Percentiles rank a stretch among this genome's conserved stretches.
Evolutionary conservation across 2,329 filamentous ascomycete genomes (phyloP).

Genomic region (Aspergillus cejpii): DNA sequence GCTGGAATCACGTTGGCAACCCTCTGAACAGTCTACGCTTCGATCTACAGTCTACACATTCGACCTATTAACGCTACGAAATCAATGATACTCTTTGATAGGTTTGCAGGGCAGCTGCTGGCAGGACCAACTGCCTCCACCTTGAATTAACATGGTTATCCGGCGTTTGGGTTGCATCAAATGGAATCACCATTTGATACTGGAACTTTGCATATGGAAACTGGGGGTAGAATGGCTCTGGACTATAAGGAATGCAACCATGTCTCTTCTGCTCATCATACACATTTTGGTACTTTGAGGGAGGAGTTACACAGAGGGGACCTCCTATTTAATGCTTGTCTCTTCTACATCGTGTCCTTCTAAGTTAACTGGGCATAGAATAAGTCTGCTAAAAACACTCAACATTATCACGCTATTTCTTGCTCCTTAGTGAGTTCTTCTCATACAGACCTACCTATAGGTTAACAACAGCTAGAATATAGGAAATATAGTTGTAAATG

Average conservation of each 20-base stretch:
- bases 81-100: neutral
- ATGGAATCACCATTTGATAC: neutral
- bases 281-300: neutral
- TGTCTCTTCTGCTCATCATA: neutral
- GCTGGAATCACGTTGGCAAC: neutral
- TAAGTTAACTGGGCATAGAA: too few relatives aligned
- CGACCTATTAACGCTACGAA: neutral
- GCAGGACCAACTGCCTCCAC: slow-evolving; percentile 10
- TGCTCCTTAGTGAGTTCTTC: too few relatives aligned
- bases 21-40: neutral
- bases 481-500: too few relatives aligned
- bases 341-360: too few relatives aligned
- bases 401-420: too few relatives aligned
- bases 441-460: too few relatives aligned
- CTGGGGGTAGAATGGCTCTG: neutral
- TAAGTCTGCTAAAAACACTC: too few relatives aligned
- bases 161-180: slow-evolving; percentile 8
- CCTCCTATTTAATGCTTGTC: too few relatives aligned
- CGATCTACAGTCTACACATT: neutral
- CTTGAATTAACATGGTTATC: neutral
- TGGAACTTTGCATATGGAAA: neutral
- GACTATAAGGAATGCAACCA: neutral
- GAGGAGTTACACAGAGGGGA: too few relatives aligned
- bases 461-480: too few relatives aligned
- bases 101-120: slow-evolving; percentile 5